Conservation (phyloP, 306 rosid species). For the Glycine soja region DNA sequence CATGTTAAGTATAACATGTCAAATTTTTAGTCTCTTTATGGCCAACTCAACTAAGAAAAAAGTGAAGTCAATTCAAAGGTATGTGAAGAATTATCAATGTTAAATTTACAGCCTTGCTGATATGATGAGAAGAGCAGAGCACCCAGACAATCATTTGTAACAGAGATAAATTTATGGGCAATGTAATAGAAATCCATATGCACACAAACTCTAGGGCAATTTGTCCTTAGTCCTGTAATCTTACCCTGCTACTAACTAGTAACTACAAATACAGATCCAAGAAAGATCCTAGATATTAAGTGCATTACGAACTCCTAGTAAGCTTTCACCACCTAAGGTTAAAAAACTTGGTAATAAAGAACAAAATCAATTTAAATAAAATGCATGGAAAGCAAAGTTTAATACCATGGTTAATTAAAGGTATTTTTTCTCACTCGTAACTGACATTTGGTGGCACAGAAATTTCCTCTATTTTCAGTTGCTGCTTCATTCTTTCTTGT, state of each 20-base stretch:
- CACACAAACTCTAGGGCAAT: not conserved
- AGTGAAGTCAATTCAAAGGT: constrained; percentile 56
- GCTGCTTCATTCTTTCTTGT: constrained; percentile 94
- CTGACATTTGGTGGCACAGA: constrained; percentile 74
- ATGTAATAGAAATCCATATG: constrained; percentile 1
- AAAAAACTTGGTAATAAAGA: constrained; percentile 16
- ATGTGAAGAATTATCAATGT: constrained; percentile 57
- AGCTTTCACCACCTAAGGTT: constrained; percentile 2
- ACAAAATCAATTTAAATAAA: not conserved
- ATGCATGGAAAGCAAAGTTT: constrained; percentile 15
- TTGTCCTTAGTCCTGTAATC: not conserved
- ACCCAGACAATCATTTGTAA: not conserved
- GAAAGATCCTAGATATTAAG: constrained; percentile 7
- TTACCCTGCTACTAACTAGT: constrained; percentile 8
- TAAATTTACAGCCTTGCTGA: constrained; percentile 9
- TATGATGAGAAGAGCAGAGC: not conserved
- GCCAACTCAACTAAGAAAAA: constrained; percentile 49
- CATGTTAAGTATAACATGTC: constrained; percentile 45
- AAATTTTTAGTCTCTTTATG: constrained; percentile 46
- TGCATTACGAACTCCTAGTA: constrained; percentile 31
- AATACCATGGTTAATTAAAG: not conserved
- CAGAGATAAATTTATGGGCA: constrained; percentile 3
- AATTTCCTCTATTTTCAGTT: constrained; percentile 72
- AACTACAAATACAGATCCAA: constrained; percentile 21
- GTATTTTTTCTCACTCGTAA: constrained; percentile 72